Percentiles rank a stretch among this genome's conserved stretches.
phyloP scores from a whole-genome alignment of 208 protist genomes.

The Leptomonas pyrrhocoris region DNA sequence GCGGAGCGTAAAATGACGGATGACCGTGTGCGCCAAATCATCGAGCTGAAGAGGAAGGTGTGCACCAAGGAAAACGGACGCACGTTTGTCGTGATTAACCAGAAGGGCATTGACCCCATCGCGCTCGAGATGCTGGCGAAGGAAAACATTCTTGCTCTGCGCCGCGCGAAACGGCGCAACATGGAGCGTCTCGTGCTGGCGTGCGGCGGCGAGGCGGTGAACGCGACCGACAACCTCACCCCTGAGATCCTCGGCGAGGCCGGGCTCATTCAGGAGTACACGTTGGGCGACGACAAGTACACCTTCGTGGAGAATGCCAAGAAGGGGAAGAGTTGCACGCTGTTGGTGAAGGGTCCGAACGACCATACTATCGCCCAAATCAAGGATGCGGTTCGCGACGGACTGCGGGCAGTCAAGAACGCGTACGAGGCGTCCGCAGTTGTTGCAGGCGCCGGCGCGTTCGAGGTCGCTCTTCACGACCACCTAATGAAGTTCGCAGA shows the following conservation, averaged over 20 bases:
- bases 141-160: slow-evolving; percentile 98
- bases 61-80: slow-evolving; percentile 94
- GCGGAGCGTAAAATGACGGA: slow-evolving; percentile 98
- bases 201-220: slow-evolving; percentile 98
- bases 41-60: slow-evolving; percentile 98
- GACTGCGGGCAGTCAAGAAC: slow-evolving; percentile 99
- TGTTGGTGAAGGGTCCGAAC: slow-evolving; percentile 99
- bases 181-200: slow-evolving; percentile 98
- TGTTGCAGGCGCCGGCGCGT: slow-evolving; percentile 98
- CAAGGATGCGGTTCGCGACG: slow-evolving; percentile 99
- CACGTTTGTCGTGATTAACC: slow-evolving; percentile 99
- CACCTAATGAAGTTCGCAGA: slow-evolving; percentile 94
- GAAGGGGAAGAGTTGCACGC: slow-evolving; percentile 98
- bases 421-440: slow-evolving; percentile 95
- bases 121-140: slow-evolving; percentile 99
- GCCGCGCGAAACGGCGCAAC: slow-evolving; percentile 99
- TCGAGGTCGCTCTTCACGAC: slow-evolving; percentile 96
- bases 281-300: slow-evolving; percentile 99
- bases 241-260: slow-evolving; percentile 95
- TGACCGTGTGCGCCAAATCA: slow-evolving; percentile 97
- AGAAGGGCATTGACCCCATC: slow-evolving; percentile 99
- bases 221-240: slow-evolving; percentile 98
- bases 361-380: slow-evolving; percentile 99
- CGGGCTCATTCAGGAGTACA: slow-evolving; percentile 98
- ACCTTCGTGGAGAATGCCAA: slow-evolving; percentile 99